These are phyloP conservation scores for Cenchrus americanus DNA, from an alignment of 176 grass and related monocot genomes.

Conservation along the genomic window DNA sequence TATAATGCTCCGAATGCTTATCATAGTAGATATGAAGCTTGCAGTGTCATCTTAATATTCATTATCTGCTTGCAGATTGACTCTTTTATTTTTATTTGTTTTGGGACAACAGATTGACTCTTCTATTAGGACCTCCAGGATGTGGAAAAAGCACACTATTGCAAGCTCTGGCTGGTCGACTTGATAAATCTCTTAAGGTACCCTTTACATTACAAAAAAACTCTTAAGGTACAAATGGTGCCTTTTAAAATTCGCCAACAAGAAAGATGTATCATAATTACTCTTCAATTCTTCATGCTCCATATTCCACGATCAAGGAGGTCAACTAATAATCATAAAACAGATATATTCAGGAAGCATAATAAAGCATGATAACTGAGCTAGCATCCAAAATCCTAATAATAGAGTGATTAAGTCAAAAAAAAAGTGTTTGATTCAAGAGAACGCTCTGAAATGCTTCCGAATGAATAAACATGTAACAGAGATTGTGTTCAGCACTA, in stretches of 20 bases:
- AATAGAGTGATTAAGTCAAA: too few species aligned
- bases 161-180: slow-evolving; percentile 53
- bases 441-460: too few species aligned
- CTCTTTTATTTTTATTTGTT: slow-evolving; percentile 39
- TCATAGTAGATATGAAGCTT: neutral
- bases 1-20: neutral
- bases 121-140: slow-evolving; percentile 66
- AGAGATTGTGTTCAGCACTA: neutral
- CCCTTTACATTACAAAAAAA: too few species aligned
- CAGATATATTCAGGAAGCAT: too few species aligned
- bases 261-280: neutral
- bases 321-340: too few species aligned
- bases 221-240: neutral
- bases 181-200: slow-evolving; percentile 47
- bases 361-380: too few species aligned
- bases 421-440: too few species aligned
- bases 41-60: neutral
- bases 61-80: too few species aligned
- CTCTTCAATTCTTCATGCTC: neutral
- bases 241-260: neutral
- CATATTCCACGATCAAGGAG: too few species aligned
- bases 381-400: too few species aligned
- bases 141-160: slow-evolving; percentile 64
- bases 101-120: neutral
- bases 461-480: too few species aligned